These are phyloP conservation scores for Chaetothyriales sp. DNA, from an alignment of 2,329 filamentous ascomycete genomes.

Conservation along the genomic window DNA sequence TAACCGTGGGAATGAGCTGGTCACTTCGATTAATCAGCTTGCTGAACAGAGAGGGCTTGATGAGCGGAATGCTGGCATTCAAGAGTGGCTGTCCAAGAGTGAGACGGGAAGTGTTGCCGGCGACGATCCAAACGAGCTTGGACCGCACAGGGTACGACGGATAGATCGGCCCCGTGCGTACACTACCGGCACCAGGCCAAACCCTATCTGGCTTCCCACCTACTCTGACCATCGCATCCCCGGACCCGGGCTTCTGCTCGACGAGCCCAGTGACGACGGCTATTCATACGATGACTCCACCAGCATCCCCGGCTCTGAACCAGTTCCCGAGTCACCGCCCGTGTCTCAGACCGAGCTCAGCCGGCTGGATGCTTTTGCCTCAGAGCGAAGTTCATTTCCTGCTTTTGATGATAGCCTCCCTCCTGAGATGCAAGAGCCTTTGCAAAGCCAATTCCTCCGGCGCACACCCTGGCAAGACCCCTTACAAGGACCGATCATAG, in stretches of 20 bases:
- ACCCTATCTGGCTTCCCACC: constrained; percentile 19
- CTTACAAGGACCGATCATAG: constrained; percentile 7
- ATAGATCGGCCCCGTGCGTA: constrained; percentile 9
- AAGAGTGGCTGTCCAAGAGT: constrained; percentile 37
- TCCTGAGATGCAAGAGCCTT: constrained; percentile 21
- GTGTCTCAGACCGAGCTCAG: constrained; percentile 12
- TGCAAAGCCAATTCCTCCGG: constrained; percentile 25
- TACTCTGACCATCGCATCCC: constrained; percentile 31
- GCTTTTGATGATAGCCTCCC: constrained; percentile 13
- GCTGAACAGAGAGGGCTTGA: constrained; percentile 31
- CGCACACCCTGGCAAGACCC: constrained; percentile 36
- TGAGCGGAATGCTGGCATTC: constrained; percentile 39
- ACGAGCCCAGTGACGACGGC: constrained; percentile 27
- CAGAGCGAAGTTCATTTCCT: constrained; percentile 16
- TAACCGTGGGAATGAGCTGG: constrained; percentile 29
- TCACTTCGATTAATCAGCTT: constrained; percentile 37
- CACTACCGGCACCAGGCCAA: constrained; percentile 26
- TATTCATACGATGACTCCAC: constrained; percentile 20
- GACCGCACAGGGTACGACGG: constrained; percentile 4
- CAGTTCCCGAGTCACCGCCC: constrained; percentile 17
- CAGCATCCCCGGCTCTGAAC: constrained; percentile 18
- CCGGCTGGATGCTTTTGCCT: constrained; percentile 10
- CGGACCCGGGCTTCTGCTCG: constrained; percentile 35
- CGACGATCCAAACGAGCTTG: constrained; percentile 14
- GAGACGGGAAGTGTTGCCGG: constrained; percentile 30